Evolutionary conservation across 768 basidiomycete genomes (phyloP).

Genomic region (Gloeopeniophorella convolvens): DNA sequence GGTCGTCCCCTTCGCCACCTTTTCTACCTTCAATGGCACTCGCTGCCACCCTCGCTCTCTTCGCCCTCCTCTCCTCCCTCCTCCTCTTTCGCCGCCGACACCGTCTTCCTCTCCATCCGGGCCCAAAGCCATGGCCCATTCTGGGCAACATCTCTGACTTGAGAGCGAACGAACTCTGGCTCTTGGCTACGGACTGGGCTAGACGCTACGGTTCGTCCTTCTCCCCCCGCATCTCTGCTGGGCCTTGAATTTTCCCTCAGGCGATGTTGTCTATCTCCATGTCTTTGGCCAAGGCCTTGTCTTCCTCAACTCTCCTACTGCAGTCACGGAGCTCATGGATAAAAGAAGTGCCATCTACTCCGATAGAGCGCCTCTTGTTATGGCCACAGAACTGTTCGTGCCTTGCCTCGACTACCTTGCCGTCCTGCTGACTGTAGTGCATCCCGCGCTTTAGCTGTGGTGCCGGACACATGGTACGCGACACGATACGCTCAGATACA

Average conservation of each 20-base stretch:
- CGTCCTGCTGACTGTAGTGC: neutral
- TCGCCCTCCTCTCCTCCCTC: conserved; percentile 7
- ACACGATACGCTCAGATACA: neutral
- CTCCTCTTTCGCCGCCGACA: neutral
- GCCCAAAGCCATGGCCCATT: conserved; percentile 58
- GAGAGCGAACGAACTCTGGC: conserved; percentile 56
- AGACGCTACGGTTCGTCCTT: conserved; percentile 50
- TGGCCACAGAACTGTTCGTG: conserved; percentile 65
- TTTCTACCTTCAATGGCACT: conserved; percentile 1
- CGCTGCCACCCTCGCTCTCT: neutral
- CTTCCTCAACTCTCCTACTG: conserved; percentile 58
- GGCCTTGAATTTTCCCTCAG: conserved; percentile 29
- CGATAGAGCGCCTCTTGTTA: conserved; percentile 63
- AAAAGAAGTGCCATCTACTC: conserved; percentile 67
- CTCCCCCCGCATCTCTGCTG: neutral
- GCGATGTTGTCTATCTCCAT: conserved; percentile 59
- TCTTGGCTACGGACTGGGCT: conserved; percentile 55
- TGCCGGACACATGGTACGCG: conserved; percentile 19
- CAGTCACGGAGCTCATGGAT: conserved; percentile 58
- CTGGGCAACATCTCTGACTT: conserved; percentile 61
- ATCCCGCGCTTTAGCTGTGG: conserved; percentile 5
- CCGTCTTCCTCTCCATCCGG: conserved; percentile 46
- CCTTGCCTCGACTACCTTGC: neutral
- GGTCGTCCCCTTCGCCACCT: neutral
- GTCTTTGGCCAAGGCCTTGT: conserved; percentile 61